Percentiles rank a stretch among this genome's conserved stretches.
Conservation (phyloP, 768 basidiomycete genomes). For the Hydnum rufescens region DNA sequence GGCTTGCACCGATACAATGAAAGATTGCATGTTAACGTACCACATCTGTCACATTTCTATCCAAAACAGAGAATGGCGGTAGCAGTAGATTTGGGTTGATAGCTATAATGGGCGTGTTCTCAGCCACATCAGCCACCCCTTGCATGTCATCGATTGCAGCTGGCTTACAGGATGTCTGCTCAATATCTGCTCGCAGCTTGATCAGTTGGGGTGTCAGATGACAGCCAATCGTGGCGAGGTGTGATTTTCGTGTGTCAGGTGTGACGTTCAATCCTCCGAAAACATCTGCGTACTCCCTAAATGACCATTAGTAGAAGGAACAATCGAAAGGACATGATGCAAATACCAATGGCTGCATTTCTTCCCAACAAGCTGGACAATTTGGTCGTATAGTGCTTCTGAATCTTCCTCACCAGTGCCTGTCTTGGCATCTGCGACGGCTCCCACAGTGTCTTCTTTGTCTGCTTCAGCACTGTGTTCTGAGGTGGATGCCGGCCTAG, state of each 20-base stretch:
- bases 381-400: slow-evolving; percentile 72
- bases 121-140: slow-evolving; percentile 62
- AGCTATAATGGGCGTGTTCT: slow-evolving; percentile 75
- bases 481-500: slow-evolving; percentile 9
- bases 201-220: slow-evolving; percentile 95
- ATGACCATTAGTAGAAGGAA: not conserved
- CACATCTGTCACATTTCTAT: slow-evolving; percentile 94
- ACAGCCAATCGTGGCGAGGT: slow-evolving; percentile 73
- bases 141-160: slow-evolving; percentile 95
- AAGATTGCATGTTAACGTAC: slow-evolving; percentile 18
- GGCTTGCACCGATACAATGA: not conserved
- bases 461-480: slow-evolving; percentile 27
- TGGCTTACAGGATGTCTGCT: slow-evolving; percentile 89
- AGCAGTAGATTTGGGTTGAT: slow-evolving; percentile 96
- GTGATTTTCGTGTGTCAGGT: slow-evolving; percentile 35
- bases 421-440: slow-evolving; percentile 17
- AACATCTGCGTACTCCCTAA: slow-evolving; percentile 58
- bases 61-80: slow-evolving; percentile 87
- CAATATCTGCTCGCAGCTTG: slow-evolving; percentile 95
- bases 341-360: slow-evolving; percentile 94
- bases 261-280: slow-evolving; percentile 46
- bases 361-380: slow-evolving; percentile 82
- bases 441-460: slow-evolving; percentile 26
- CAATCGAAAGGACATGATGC: slow-evolving; percentile 80
- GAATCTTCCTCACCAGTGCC: slow-evolving; percentile 58